These are phyloP conservation scores for Asterophora lycoperdoides DNA, from an alignment of 768 basidiomycete species.

Conservation along the genomic window DNA sequence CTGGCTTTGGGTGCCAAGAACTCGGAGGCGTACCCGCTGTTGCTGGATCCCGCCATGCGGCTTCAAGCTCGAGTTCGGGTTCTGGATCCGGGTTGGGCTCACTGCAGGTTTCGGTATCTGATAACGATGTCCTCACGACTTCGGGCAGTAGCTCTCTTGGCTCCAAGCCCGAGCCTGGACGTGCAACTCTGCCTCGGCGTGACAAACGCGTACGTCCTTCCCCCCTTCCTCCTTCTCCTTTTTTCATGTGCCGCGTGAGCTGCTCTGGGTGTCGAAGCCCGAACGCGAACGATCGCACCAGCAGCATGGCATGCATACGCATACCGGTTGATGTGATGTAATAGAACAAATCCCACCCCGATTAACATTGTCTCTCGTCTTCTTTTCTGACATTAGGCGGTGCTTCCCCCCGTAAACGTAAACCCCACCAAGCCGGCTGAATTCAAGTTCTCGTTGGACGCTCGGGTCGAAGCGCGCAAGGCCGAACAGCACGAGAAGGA, in stretches of 20 bases:
- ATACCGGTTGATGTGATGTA: constrained; percentile 3
- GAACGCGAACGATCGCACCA: too few species aligned
- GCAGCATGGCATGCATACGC: background rate
- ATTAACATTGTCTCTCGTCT: constrained; percentile 3
- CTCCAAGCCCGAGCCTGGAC: background rate
- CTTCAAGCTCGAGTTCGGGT: constrained; percentile 6
- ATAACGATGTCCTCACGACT: constrained; percentile 2
- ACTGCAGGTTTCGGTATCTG: constrained; percentile 5
- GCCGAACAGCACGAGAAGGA: constrained; percentile 29
- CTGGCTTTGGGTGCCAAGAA: constrained; percentile 1
- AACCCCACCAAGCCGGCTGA: constrained; percentile 43
- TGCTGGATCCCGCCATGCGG: constrained; percentile 1
- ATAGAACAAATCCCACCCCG: too few species aligned
- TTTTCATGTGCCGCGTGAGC: constrained; percentile 12
- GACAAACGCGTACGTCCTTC: constrained; percentile 13
- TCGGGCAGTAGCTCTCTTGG: constrained; percentile 6
- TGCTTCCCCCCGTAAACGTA: constrained; percentile 22
- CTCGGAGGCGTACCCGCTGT: background rate
- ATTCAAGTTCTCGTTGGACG: constrained; percentile 52
- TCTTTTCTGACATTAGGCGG: constrained; percentile 8
- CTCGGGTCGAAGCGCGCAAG: constrained; percentile 45
- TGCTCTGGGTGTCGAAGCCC: background rate
- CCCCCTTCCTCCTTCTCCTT: too few species aligned
- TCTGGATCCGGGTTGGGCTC: background rate
- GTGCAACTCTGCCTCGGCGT: background rate